Base-by-base conservation (phyloP, 2,329 filamentous ascomycete species). In the Trichoderma koningiopsis region DNA sequence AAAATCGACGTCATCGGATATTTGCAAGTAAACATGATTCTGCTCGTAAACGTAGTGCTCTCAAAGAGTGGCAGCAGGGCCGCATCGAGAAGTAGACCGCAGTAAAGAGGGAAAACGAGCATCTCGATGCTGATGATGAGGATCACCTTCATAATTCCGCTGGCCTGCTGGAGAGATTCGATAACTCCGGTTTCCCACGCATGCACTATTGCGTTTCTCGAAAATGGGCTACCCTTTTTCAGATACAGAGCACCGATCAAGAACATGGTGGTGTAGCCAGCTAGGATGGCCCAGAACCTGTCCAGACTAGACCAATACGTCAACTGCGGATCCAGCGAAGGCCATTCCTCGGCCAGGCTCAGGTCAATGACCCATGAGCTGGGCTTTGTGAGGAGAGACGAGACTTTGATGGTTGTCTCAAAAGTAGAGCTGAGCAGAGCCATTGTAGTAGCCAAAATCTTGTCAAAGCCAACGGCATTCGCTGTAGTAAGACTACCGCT, bases 121-220 rank as follows among this genome's bases (percentile, higher is more conserved):
- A 99, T 99, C 82, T 99, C 96, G 75, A 99, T 99, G 72, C 94
- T 96, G 73, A 99, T 99, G 75, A 99, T 98, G 71, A 98, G 83
- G 62, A 99, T 97, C 27, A 99, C 96, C 79, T 99, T 99, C 85
- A 97, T 89, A 11, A 99, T 95, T 16, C 96, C 96, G 53, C 96
- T 96, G 59, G 96, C 96, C 84, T 99, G 96, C 72, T 94, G 91
- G 27, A 99, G 85, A 1, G 90, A 86, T 72, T 98, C 95, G 29
- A 95, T 91, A 53, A 97, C 80, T 8, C 90, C 87, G 29, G 91
- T 91, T 78, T 98, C 94, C 85, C 86, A 88, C 37, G 88, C 87
- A 70, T 88, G 86, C 62, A 86, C 83, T 1, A 86, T 80, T 68
- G 83, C 83, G 4, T 83, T 81, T 1, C 82, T 81, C 2, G 90